Evolutionary conservation across 2,329 filamentous ascomycete genomes (phyloP).

Genomic region (Nemania diffusa): DNA sequence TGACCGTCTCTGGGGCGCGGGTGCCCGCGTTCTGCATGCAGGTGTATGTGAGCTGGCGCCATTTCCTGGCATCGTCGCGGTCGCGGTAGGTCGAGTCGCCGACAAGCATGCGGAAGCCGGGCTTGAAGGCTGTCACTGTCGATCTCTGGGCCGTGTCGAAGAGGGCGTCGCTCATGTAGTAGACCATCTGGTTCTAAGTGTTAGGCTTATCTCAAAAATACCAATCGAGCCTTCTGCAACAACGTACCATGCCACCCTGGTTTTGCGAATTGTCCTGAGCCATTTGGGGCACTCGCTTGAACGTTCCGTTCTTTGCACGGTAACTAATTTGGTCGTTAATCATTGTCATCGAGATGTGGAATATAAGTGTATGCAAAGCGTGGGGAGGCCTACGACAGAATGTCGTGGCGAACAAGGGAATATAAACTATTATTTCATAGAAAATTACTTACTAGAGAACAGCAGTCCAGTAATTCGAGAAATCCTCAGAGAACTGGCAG

Average conservation of each 20-base stretch:
- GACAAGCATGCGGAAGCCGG: conserved; percentile 61
- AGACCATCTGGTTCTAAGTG: conserved; percentile 53
- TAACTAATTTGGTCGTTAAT: conserved; percentile 41
- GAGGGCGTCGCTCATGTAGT: conserved; percentile 58
- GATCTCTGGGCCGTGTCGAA: conserved; percentile 52
- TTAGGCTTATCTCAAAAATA: conserved; percentile 12
- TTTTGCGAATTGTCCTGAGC: conserved; percentile 53
- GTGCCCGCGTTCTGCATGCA: conserved; percentile 54
- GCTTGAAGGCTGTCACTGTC: conserved; percentile 58
- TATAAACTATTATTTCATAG: too few species aligned
- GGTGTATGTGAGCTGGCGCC: conserved; percentile 54
- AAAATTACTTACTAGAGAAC: conserved; percentile 42
- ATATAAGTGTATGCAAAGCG: not conserved
- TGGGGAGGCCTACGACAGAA: not conserved
- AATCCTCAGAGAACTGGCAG: conserved; percentile 40
- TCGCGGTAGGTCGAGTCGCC: conserved; percentile 53
- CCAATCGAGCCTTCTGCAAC: not conserved
- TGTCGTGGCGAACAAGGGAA: too few species aligned
- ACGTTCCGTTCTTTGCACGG: conserved; percentile 54
- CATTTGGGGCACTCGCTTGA: conserved; percentile 54
- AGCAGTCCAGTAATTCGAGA: conserved; percentile 48
- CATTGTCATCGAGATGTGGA: not conserved
- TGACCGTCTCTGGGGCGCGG: conserved; percentile 53
- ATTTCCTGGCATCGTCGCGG: conserved; percentile 51
- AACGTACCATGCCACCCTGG: conserved; percentile 55